Evolutionary conservation across 2,329 filamentous ascomycete genomes (phyloP).

Genomic region (Akanthomyces dipterigenus): DNA sequence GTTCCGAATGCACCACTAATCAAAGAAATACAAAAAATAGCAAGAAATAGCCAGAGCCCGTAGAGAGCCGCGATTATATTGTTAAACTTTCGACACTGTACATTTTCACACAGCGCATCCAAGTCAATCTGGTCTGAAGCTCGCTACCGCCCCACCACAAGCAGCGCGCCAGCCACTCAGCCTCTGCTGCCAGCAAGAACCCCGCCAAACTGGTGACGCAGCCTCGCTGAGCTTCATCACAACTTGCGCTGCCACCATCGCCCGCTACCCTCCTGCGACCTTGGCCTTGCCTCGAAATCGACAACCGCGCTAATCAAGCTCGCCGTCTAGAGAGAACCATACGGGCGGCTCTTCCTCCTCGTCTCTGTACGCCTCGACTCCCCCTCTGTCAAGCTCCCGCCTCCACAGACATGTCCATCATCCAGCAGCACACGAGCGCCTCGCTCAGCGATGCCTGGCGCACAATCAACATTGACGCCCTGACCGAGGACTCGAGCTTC

Average conservation of each 20-base stretch:
- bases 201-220: conserved; percentile 12
- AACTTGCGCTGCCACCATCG: not conserved
- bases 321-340: not conserved
- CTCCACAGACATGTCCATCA: conserved; percentile 51
- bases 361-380: not conserved
- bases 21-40: too few relatives aligned
- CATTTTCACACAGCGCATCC: not conserved
- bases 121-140: not conserved
- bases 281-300: not conserved
- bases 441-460: conserved; percentile 63
- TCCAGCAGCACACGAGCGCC: conserved; percentile 56
- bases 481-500: conserved; percentile 80
- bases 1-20: too few relatives aligned
- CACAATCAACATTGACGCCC: conserved; percentile 89
- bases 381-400: not conserved
- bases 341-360: not conserved
- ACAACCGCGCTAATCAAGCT: not conserved
- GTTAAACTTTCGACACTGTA: not conserved
- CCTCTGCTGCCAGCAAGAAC: not conserved
- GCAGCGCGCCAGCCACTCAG: conserved; percentile 4
- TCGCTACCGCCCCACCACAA: not conserved
- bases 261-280: not conserved
- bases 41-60: too few relatives aligned
- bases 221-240: conserved; percentile 9
- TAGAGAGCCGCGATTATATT: not conserved